These are phyloP conservation scores for Coccinonectria pachysandricola DNA, from an alignment of 2,329 filamentous ascomycete genomes.

Conservation along the genomic window DNA sequence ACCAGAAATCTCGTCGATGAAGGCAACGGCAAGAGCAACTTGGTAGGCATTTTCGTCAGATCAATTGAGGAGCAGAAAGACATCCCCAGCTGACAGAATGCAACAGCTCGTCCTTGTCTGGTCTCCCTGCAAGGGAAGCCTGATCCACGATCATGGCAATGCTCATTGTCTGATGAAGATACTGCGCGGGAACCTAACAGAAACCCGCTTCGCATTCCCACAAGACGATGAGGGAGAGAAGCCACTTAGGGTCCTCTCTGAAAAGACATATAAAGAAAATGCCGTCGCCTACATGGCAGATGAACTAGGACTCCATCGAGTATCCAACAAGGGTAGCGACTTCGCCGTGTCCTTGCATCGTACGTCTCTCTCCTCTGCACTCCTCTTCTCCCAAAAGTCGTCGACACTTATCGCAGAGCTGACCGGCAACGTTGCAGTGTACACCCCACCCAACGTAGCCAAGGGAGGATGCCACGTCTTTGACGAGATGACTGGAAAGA, in stretches of 20 bases:
- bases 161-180: conserved; percentile 92
- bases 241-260: conserved; percentile 54
- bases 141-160: conserved; percentile 81
- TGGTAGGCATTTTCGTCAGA: conserved; percentile 41
- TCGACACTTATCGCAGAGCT: conserved; percentile 23
- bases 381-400: too few species aligned
- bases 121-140: conserved; percentile 72
- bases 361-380: conserved; percentile 28
- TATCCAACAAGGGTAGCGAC: conserved; percentile 65
- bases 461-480: conserved; percentile 75
- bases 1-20: conserved; percentile 85
- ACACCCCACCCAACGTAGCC: conserved; percentile 83
- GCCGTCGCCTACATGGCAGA: conserved; percentile 88
- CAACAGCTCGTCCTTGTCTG: conserved; percentile 74
- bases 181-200: conserved; percentile 65
- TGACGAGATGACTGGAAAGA: conserved; percentile 63
- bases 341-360: conserved; percentile 76
- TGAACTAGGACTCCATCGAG: conserved; percentile 74
- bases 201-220: conserved; percentile 74
- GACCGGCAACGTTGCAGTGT: conserved; percentile 40
- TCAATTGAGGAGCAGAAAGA: too few species aligned
- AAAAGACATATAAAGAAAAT: conserved; percentile 58
- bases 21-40: conserved; percentile 70
- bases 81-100: conserved; percentile 9
- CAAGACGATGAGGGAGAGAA: conserved; percentile 32